These are phyloP conservation scores for Hypoxylon trugodes DNA, from an alignment of 495 filamentous ascomycete genomes.

Conservation along the genomic window DNA sequence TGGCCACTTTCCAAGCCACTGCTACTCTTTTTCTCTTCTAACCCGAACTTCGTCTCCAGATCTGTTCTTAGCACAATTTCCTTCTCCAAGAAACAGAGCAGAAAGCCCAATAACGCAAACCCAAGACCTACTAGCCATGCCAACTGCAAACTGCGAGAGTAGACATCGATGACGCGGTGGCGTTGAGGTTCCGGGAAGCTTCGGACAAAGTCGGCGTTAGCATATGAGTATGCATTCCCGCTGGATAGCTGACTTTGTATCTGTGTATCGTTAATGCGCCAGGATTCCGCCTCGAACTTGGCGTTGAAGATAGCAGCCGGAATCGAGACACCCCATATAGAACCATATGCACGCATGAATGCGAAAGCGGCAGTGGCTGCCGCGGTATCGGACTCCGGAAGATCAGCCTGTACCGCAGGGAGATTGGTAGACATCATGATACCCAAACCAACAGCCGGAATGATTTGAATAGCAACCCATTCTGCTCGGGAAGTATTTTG, in stretches of 20 bases:
- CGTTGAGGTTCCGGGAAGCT: neutral
- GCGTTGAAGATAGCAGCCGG: conserved; percentile 63
- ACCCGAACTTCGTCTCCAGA: conserved; percentile 18
- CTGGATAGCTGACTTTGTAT: neutral
- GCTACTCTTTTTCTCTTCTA: conserved; percentile 12
- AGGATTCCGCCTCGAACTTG: conserved; percentile 32
- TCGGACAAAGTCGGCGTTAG: conserved; percentile 6
- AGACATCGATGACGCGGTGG: conserved; percentile 14
- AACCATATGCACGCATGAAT: conserved; percentile 58
- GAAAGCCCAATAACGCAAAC: neutral
- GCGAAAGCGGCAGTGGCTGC: conserved; percentile 53
- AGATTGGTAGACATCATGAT: conserved; percentile 45
- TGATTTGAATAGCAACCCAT: conserved; percentile 47
- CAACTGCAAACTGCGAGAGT: conserved; percentile 10
- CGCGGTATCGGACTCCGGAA: conserved; percentile 55
- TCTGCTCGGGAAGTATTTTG: conserved; percentile 29
- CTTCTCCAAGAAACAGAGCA: conserved; percentile 11
- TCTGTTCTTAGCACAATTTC: conserved; percentile 14
- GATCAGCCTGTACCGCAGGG: conserved; percentile 43
- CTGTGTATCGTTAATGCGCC: conserved; percentile 12
- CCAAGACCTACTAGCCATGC: conserved; percentile 12
- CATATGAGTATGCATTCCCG: conserved; percentile 23
- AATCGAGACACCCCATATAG: too few relatives aligned
- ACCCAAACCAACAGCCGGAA: conserved; percentile 46
- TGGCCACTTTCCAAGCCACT: too few relatives aligned